Conservation (phyloP, 2,329 filamentous ascomycete genomes). For the Cyanodermella asteris region DNA sequence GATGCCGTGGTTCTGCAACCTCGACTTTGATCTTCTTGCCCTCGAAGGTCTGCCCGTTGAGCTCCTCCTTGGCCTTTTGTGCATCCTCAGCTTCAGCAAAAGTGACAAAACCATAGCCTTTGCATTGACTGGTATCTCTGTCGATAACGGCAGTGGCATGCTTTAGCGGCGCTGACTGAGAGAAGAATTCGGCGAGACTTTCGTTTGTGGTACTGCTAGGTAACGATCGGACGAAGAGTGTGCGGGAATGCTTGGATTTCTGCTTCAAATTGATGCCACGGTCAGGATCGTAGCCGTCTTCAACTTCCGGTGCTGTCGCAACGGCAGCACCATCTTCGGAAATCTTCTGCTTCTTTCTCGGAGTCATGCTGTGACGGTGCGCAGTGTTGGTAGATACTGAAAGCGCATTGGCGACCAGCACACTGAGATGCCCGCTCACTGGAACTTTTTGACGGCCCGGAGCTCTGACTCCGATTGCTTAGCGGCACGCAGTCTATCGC, state of each 20-base stretch:
- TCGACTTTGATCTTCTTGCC: conserved; percentile 72
- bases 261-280: not conserved
- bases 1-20: conserved; percentile 64
- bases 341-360: conserved; percentile 5
- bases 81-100: conserved; percentile 90
- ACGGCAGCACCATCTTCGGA: conserved; percentile 3
- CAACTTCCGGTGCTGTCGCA: conserved; percentile 3
- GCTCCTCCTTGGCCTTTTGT: conserved; percentile 52
- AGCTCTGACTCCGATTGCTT: too few relatives aligned
- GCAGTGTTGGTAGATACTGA: too few relatives aligned
- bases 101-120: conserved; percentile 91
- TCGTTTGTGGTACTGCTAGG: conserved; percentile 61
- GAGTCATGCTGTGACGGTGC: too few relatives aligned
- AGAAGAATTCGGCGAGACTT: conserved; percentile 70
- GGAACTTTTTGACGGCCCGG: too few relatives aligned
- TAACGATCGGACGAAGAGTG: conserved; percentile 80
- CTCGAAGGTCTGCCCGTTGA: conserved; percentile 56
- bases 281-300: not conserved
- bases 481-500: too few relatives aligned
- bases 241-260: conserved; percentile 26
- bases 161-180: conserved; percentile 81
- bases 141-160: conserved; percentile 87
- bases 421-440: too few relatives aligned
- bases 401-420: too few relatives aligned
- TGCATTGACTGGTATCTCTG: conserved; percentile 62